Evolutionary conservation across 2,329 filamentous ascomycete species (phyloP).

Genomic region (Nemania sp.): DNA sequence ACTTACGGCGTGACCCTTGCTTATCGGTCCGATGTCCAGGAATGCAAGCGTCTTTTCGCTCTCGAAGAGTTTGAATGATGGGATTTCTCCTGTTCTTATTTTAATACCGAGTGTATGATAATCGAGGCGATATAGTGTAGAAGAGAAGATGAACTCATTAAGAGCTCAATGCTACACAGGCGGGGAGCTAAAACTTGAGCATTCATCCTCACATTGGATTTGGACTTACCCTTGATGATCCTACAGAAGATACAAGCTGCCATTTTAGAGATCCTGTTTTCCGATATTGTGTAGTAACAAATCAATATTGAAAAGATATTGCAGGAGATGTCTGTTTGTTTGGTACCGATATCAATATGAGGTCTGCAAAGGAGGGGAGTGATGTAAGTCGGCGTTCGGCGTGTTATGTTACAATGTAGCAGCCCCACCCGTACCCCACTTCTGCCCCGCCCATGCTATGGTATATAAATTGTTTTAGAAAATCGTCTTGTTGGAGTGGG

Average conservation of each 20-base stretch:
- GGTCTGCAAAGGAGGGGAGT: constrained; percentile 19
- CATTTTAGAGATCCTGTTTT: constrained; percentile 59
- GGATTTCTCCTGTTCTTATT: constrained; percentile 81
- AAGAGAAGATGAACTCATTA: neutral
- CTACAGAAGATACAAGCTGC: constrained; percentile 95
- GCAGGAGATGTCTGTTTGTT: neutral
- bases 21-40: constrained; percentile 93
- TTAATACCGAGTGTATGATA: neutral
- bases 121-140: constrained; percentile 1
- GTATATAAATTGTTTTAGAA: constrained; percentile 22
- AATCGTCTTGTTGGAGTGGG: constrained; percentile 25
- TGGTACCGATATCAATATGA: constrained; percentile 1
- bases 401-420: neutral
- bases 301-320: neutral
- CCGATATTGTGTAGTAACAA: constrained; percentile 1
- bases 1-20: constrained; percentile 87
- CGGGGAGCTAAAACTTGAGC: neutral
- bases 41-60: constrained; percentile 94
- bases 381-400: constrained; percentile 27
- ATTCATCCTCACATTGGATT: neutral
- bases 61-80: constrained; percentile 95
- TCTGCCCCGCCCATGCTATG: neutral
- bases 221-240: constrained; percentile 84
- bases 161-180: neutral
- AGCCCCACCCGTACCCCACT: neutral